Percentiles rank a stretch among this genome's conserved stretches.
Conservation (phyloP, 2,329 filamentous ascomycete species). For the Pseudonectria buxi region DNA sequence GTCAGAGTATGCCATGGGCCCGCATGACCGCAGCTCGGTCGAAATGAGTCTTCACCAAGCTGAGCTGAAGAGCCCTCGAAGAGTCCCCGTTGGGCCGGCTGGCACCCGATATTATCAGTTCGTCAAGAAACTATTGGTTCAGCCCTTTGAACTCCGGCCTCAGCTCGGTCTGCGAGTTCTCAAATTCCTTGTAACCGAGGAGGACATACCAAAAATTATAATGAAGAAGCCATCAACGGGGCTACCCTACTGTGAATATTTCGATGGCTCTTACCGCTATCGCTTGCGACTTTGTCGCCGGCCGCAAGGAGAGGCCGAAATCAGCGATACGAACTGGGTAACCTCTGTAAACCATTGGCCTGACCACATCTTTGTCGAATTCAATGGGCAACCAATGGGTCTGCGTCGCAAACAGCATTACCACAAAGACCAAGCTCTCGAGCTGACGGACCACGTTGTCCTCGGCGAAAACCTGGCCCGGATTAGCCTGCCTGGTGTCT, state of each 20-base stretch:
- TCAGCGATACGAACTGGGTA: slow-evolving; percentile 52
- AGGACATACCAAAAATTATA: slow-evolving; percentile 31
- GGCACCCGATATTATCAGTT: slow-evolving; percentile 48
- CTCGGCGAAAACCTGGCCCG: slow-evolving; percentile 56
- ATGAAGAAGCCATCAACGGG: slow-evolving; percentile 20
- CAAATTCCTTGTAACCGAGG: slow-evolving; percentile 38
- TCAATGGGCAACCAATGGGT: slow-evolving; percentile 56
- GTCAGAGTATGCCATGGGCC: slow-evolving; percentile 34
- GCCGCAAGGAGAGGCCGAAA: slow-evolving; percentile 7
- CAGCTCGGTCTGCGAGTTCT: slow-evolving; percentile 35
- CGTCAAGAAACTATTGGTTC: slow-evolving; percentile 43
- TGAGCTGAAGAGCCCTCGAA: slow-evolving; percentile 41
- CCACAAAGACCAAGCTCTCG: slow-evolving; percentile 67
- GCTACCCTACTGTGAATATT: slow-evolving; percentile 33
- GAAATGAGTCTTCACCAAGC: slow-evolving; percentile 40
- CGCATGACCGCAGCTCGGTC: slow-evolving; percentile 36
- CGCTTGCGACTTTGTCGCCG: slow-evolving; percentile 59
- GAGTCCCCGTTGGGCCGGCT: slow-evolving; percentile 24
- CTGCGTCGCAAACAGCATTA: slow-evolving; percentile 64
- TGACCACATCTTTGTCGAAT: slow-evolving; percentile 55
- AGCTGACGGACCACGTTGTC: slow-evolving; percentile 57
- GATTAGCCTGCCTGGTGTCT: slow-evolving; percentile 35
- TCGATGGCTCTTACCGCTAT: slow-evolving; percentile 52
- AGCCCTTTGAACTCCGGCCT: slow-evolving; percentile 35
- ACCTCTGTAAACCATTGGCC: slow-evolving; percentile 65